Conservation (phyloP, 2,329 filamentous ascomycete species). For the Nemania sp. region DNA sequence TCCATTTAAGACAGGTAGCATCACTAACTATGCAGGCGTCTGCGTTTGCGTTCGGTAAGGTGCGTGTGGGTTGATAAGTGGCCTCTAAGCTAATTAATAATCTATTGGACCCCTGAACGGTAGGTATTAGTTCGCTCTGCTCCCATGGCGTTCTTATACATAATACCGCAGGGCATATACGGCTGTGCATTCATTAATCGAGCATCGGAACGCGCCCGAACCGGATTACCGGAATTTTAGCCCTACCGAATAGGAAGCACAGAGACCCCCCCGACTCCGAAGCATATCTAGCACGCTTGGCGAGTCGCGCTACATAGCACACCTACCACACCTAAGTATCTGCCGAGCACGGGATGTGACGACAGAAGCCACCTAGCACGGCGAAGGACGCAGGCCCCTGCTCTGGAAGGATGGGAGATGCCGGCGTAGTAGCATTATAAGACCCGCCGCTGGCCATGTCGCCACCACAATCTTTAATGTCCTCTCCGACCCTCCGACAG, state of each 20-base stretch:
- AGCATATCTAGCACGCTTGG: background rate
- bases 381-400: conserved; percentile 9
- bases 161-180: no score
- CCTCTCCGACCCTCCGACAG: background rate
- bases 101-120: no score
- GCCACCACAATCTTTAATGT: background rate
- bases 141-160: background rate
- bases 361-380: background rate
- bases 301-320: background rate
- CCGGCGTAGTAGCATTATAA: background rate
- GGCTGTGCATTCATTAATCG: no score
- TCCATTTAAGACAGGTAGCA: no score
- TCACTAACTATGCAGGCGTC: background rate
- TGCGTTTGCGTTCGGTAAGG: background rate
- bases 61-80: no score
- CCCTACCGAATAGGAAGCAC: background rate
- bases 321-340: no score
- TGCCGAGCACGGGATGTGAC: background rate
- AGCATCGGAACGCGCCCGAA: background rate
- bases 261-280: background rate
- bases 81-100: background rate
- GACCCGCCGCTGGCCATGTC: background rate
- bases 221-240: conserved; percentile 11
- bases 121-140: no score
- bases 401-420: background rate